Evolutionary conservation across 768 basidiomycete genomes (phyloP), one percentile per base, ranked within the genome.

Genomic region (Mycena floridula): DNA sequence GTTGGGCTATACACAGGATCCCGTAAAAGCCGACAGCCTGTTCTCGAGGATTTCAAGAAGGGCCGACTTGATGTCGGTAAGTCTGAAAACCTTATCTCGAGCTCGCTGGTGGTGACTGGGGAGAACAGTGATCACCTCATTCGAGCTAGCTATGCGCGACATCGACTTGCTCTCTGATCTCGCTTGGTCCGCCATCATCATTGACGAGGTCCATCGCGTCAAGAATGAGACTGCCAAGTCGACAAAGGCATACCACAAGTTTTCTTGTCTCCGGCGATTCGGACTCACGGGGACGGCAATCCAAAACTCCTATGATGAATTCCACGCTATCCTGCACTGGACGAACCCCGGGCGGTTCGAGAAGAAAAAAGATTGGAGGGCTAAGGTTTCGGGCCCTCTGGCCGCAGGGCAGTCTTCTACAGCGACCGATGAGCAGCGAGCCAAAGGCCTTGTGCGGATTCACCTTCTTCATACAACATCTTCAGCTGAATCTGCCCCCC

Each of bases 321-420:
- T 97, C 53, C 94, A 91, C 87, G 88, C 89, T 1, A 81, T 99
- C 25, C 65, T 97, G 25, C 81, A 95, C 57, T 97, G 91, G 87
- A 85, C 85, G n/a, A 86, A 83, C 48, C 91, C 92, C 0, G 88
- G 83, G 0, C 67, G 68, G 21, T 61, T 95, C 7, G 95, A 94
- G 0, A 81, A 78, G 0, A 57, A 66, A 22, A 72, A 70, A 25
- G 81, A 97, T 50, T 98, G 93, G 92, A 75, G 81, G 36, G 71
- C 72, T 4, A 84, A 73, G 50, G 75, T 96, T 3, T 74, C 76
- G 15, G 71, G 73, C 35, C 90, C 89, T 0, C 62, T 92, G 51
- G 78, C 71, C 11, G 52, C 62, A 0, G 88, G 87, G 0, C 90
- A 91, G 55, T 81, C 81, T 12, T 64, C 76, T 25, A 72, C 70